Evolutionary conservation across 163 green algal species (phyloP), one percentile per base, ranked within the genome.

Genomic region (Chloromonas sp.): DNA sequence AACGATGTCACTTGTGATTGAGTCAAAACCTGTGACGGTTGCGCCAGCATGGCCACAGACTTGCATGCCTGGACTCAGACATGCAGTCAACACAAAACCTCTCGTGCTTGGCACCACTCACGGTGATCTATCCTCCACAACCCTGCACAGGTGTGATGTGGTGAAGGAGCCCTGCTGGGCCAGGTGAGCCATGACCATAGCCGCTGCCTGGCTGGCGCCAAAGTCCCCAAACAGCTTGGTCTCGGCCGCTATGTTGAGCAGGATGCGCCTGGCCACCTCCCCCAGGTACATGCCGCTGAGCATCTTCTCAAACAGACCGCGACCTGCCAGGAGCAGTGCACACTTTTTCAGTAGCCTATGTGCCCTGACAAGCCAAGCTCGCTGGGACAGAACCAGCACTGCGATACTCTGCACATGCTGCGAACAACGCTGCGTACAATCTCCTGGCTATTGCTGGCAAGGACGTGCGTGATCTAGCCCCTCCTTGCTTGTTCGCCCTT

Each of bases 281-380:
- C 96, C 96, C 66, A 98, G 88, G 87, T 96, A 98, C 89, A 98
- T 93, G 13, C 96, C 96, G 3, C 85, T 92, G 2, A 98, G 94
- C 83, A 98, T 86, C 92, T 98, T 98, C 91, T 98, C 96, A 89
- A 98, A 97, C 71, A 95, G 70, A 83, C 95, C 93, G 76, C 88
- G 86, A 59, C 92, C 90, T 90, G 91, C 81, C 36, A 36, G 36
- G 36, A 36, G 36, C 36, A 36, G 80, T 66, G 60, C 78, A 36
- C 71, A 83, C 58, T 14, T 36, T 36, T 36, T 36, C 36, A 36
- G 36, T 36, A 36, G 36, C 36, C 36, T 36, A 36, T 36, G 82
- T 78, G 71, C 92, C 91, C 2, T 84, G 89, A 36, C 36, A 36
- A 36, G 36, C 36, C 36, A 36, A 36, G 36, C 36, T 36, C 36